These are phyloP conservation scores for Beauveria medogensis DNA, from an alignment of 2,329 filamentous ascomycete genomes.

Conservation along the genomic window DNA sequence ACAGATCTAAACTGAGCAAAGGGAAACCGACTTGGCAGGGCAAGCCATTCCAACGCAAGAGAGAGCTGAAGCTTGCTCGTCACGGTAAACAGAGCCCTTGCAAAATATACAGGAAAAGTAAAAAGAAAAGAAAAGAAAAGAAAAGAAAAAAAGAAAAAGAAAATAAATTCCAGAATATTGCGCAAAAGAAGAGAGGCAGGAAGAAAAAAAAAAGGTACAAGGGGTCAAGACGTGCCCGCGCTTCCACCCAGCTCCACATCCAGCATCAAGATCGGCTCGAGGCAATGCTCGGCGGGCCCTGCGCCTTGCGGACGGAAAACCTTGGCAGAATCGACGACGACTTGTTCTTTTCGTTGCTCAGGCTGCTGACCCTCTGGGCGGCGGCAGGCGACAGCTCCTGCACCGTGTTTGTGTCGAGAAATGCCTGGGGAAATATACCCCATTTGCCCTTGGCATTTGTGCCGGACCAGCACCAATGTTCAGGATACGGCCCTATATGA, in stretches of 20 bases:
- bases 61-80: too few species aligned
- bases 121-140: too few species aligned
- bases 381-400: conserved; percentile 24
- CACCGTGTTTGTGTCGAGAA: conserved; percentile 39
- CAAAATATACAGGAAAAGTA: too few species aligned
- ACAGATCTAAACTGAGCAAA: too few species aligned
- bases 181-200: too few species aligned
- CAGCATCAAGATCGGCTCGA: conserved; percentile 18
- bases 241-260: background rate
- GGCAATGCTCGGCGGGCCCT: conserved; percentile 24
- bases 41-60: too few species aligned
- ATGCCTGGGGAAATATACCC: conserved; percentile 45
- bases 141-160: too few species aligned
- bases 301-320: conserved; percentile 21
- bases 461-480: conserved; percentile 51
- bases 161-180: too few species aligned
- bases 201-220: background rate
- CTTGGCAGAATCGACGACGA: conserved; percentile 26
- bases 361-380: conserved; percentile 22
- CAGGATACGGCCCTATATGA: conserved; percentile 34
- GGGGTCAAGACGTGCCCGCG: too few species aligned
- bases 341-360: conserved; percentile 28
- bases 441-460: conserved; percentile 43
- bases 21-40: too few species aligned
- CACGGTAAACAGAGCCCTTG: too few species aligned